phyloP scores from a whole-genome alignment of 495 filamentous ascomycete genomes.

The Rostrohypoxylon terebratum region DNA sequence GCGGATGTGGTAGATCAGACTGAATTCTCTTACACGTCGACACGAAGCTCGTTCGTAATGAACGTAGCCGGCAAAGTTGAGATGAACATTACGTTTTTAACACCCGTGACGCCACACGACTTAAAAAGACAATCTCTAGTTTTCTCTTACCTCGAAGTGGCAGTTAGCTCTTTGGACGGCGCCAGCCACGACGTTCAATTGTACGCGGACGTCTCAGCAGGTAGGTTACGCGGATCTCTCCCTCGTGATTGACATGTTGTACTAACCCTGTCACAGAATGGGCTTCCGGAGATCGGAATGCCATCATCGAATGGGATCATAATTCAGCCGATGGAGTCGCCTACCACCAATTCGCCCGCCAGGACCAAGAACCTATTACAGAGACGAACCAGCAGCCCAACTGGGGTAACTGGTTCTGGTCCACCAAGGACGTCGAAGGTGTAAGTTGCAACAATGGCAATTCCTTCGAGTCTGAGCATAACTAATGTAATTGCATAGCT shows the following conservation, averaged over 20 bases:
- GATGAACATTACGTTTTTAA: constrained; percentile 84
- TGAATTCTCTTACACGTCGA: constrained; percentile 82
- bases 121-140: constrained; percentile 86
- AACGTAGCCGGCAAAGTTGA: constrained; percentile 71
- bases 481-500: constrained; percentile 50
- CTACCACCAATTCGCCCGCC: constrained; percentile 68
- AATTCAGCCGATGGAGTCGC: constrained; percentile 52
- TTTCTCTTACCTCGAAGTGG: constrained; percentile 83
- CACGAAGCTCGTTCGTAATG: constrained; percentile 87
- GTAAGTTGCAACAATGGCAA: constrained; percentile 48
- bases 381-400: constrained; percentile 80
- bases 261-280: constrained; percentile 55
- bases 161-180: constrained; percentile 66
- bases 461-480: not conserved
- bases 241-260: constrained; percentile 56
- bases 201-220: constrained; percentile 88
- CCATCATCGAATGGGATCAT: constrained; percentile 56
- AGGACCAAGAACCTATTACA: constrained; percentile 72
- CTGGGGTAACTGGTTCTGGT: constrained; percentile 86
- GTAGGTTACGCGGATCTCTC: constrained; percentile 69
- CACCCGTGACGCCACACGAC: constrained; percentile 88
- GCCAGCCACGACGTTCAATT: constrained; percentile 76
- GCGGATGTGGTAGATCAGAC: constrained; percentile 56
- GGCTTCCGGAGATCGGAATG: constrained; percentile 56
- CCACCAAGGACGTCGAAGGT: constrained; percentile 58